A percentile compares a stretch with the other conserved stretches of the same genome.
phyloP scores from a whole-genome alignment of 306 rosid genomes.

The Casuarina cunninghamiana region DNA sequence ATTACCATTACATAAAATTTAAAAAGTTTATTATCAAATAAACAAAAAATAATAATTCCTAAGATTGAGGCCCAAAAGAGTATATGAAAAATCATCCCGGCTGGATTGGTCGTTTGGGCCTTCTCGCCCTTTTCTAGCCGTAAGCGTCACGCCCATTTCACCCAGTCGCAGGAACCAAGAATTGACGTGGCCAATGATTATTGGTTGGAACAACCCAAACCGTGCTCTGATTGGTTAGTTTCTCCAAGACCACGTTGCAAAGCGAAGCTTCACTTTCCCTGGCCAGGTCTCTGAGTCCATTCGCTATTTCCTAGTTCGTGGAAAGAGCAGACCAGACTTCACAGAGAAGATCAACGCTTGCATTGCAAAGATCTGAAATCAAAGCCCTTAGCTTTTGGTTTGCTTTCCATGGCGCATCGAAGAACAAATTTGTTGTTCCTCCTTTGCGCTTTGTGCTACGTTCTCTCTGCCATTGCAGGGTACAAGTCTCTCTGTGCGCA shows the following conservation, averaged over 20 bases:
- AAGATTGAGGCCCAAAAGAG: no score
- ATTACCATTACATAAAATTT: no score
- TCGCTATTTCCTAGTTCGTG: not conserved
- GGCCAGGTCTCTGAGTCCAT: constrained; percentile 27
- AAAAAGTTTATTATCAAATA: no score
- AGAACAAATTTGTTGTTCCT: constrained; percentile 49
- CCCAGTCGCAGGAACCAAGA: not conserved
- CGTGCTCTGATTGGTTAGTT: constrained; percentile 54
- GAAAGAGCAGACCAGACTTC: constrained; percentile 42
- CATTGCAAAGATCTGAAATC: constrained; percentile 18
- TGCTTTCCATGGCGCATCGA: constrained; percentile 63
- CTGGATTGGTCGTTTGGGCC: not conserved
- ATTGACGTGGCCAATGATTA: constrained; percentile 31
- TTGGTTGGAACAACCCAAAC: constrained; percentile 39
- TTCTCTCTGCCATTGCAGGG: constrained; percentile 72
- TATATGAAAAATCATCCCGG: not conserved
- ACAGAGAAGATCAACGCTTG: constrained; percentile 44
- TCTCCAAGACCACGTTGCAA: constrained; percentile 62
- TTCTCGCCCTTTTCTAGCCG: not conserved
- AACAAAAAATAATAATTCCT: no score
- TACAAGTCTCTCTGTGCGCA: not conserved
- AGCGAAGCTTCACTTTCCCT: constrained; percentile 13
- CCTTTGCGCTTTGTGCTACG: constrained; percentile 59
- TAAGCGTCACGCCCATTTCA: not conserved
- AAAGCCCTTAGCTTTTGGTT: constrained; percentile 20